Percentiles rank a stretch among this genome's conserved stretches.
phyloP scores from a whole-genome alignment of 2,329 filamentous ascomycete species.

The Neonectria ditissima region DNA sequence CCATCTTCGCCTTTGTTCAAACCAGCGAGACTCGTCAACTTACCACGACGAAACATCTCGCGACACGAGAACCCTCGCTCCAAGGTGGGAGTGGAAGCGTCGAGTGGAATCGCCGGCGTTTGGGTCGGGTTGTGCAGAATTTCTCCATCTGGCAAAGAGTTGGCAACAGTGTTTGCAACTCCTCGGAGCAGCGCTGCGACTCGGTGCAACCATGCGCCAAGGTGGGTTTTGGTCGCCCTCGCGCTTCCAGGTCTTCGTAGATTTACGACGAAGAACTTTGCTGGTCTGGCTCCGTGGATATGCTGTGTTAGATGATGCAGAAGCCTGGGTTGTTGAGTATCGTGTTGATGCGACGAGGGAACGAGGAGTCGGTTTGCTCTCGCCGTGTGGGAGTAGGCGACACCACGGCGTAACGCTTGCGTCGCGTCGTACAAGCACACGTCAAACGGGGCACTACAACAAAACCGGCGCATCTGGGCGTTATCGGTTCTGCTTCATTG shows the following conservation, averaged over 20 bases:
- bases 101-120: slow-evolving; percentile 40
- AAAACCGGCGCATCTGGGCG: neutral
- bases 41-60: neutral
- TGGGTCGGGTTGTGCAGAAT: slow-evolving; percentile 5
- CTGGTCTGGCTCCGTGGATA: neutral
- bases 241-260: neutral
- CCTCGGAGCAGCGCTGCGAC: neutral
- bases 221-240: neutral
- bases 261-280: neutral
- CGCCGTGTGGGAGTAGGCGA: too few species aligned
- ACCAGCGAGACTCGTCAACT: neutral
- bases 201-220: neutral
- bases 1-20: too few species aligned
- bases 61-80: neutral
- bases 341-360: neutral
- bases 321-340: neutral
- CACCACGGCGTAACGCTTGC: too few species aligned
- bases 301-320: neutral
- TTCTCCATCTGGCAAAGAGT: slow-evolving; percentile 16
- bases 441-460: neutral
- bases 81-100: slow-evolving; percentile 3
- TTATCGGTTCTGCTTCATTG: neutral
- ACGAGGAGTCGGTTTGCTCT: neutral
- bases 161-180: neutral
- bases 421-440: too few species aligned